Evolutionary conservation across 768 basidiomycete genomes (phyloP).

Genomic region (Hysterangium stoloniferum): DNA sequence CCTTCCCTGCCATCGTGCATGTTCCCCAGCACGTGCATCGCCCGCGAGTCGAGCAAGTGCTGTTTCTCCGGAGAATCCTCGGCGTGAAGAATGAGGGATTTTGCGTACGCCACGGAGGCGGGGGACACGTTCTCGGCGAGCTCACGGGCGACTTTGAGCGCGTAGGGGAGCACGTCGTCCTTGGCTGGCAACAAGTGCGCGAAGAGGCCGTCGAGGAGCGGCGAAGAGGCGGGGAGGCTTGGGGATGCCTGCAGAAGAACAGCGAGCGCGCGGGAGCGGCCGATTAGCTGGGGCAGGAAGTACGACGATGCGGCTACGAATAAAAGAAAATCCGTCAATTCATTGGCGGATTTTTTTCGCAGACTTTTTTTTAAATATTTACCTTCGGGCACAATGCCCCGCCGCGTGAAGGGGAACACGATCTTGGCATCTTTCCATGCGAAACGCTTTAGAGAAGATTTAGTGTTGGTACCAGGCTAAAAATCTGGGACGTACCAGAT

Average conservation of each 20-base stretch:
- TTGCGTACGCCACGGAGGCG: constrained; percentile 42
- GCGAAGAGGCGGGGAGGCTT: constrained; percentile 38
- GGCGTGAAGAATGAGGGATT: constrained; percentile 44
- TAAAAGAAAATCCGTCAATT: background rate
- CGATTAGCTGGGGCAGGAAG: constrained; percentile 48
- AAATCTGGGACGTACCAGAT: background rate
- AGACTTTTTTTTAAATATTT: constrained; percentile 11
- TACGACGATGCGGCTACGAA: constrained; percentile 32
- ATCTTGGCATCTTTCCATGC: constrained; percentile 44
- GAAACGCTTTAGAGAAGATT: constrained; percentile 25
- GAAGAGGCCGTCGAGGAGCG: constrained; percentile 36
- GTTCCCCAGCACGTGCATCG: constrained; percentile 32
- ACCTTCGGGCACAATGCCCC: constrained; percentile 45
- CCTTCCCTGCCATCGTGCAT: constrained; percentile 41
- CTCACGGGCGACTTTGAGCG: constrained; percentile 43
- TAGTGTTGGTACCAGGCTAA: background rate
- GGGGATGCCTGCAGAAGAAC: constrained; percentile 30
- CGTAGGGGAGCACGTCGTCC: constrained; percentile 45
- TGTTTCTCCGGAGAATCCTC: constrained; percentile 45
- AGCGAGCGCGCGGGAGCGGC: constrained; percentile 42
- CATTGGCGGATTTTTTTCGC: background rate
- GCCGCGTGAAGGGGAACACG: constrained; percentile 41
- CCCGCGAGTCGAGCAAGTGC: constrained; percentile 45
- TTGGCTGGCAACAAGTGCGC: constrained; percentile 40
- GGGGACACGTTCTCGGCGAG: constrained; percentile 45